Conservation (phyloP, 805 yeast species). For the Candida maris region DNA sequence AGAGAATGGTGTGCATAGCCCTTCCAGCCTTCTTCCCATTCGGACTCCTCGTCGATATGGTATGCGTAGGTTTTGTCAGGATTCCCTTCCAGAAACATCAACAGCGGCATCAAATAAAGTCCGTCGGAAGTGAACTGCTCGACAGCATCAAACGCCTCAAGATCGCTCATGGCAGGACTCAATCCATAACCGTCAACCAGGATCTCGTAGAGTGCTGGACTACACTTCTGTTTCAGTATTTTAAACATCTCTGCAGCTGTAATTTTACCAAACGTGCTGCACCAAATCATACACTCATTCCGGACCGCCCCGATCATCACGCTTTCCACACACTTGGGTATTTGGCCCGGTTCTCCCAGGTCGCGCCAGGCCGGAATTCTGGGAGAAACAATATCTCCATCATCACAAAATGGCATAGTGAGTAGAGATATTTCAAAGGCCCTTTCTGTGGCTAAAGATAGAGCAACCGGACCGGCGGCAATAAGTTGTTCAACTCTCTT, state of each 20-base stretch:
- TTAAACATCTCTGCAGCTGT: neutral
- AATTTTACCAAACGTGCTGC: slow-evolving; percentile 3
- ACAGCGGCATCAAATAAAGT: slow-evolving; percentile 2
- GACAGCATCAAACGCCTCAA: slow-evolving; percentile 3
- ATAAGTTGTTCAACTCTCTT: slow-evolving; percentile 3
- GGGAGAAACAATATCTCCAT: slow-evolving; percentile 2
- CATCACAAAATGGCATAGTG: slow-evolving; percentile 9
- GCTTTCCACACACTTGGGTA: slow-evolving; percentile 7
- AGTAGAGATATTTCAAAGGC: slow-evolving; percentile 4
- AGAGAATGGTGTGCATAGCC: slow-evolving; percentile 4
- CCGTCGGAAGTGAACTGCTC: slow-evolving; percentile 4
- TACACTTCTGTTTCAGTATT: neutral
- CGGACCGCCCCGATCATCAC: slow-evolving; percentile 5
- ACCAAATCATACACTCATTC: slow-evolving; percentile 7
- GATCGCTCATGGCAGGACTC: neutral
- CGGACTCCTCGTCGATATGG: slow-evolving; percentile 3
- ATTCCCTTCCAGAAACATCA: slow-evolving; percentile 2
- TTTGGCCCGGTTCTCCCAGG: slow-evolving; percentile 1
- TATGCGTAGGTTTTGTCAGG: slow-evolving; percentile 2
- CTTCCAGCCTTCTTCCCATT: slow-evolving; percentile 5
- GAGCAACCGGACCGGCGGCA: slow-evolving; percentile 2
- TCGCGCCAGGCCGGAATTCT: slow-evolving; percentile 9
- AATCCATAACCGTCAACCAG: slow-evolving; percentile 1
- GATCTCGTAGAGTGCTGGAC: slow-evolving; percentile 1
- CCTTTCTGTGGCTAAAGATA: slow-evolving; percentile 7